These are phyloP conservation scores for Pisolithus thermaeus DNA, from an alignment of 1,284 basidiomycete species.

Conservation along the genomic window DNA sequence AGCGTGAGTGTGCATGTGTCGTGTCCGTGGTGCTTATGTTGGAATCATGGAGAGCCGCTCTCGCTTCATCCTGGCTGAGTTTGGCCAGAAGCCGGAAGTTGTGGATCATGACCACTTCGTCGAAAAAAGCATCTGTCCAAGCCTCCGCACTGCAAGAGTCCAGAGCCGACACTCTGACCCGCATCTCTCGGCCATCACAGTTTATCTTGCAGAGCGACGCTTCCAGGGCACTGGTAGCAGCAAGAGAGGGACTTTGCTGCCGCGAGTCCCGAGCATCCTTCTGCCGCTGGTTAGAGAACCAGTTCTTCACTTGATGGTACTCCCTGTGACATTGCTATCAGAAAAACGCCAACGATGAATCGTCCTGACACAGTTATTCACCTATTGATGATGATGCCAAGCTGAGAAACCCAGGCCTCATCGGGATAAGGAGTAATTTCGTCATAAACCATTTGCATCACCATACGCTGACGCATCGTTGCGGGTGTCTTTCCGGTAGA, in stretches of 20 bases:
- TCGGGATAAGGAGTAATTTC: slow-evolving; percentile 56
- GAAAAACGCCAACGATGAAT: slow-evolving; percentile 1
- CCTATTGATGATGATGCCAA: slow-evolving; percentile 47
- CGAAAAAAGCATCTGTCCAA: slow-evolving; percentile 53
- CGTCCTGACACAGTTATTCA: slow-evolving; percentile 14
- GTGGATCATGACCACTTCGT: slow-evolving; percentile 50
- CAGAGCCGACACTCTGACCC: slow-evolving; percentile 40
- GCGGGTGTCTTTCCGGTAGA: slow-evolving; percentile 53
- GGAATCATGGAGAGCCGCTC: slow-evolving; percentile 21
- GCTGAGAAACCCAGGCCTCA: slow-evolving; percentile 43
- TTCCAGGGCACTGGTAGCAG: slow-evolving; percentile 23
- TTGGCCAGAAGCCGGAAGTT: slow-evolving; percentile 38
- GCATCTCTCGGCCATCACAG: slow-evolving; percentile 41
- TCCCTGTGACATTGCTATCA: slow-evolving; percentile 32
- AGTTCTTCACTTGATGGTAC: slow-evolving; percentile 53
- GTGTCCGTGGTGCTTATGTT: slow-evolving; percentile 21
- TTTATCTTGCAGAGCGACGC: slow-evolving; percentile 29
- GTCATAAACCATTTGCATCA: slow-evolving; percentile 53
- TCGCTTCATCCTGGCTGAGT: slow-evolving; percentile 31
- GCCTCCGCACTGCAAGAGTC: slow-evolving; percentile 33
- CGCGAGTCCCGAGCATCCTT: slow-evolving; percentile 37
- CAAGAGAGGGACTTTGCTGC: slow-evolving; percentile 30
- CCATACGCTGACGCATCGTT: slow-evolving; percentile 44
- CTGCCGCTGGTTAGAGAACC: slow-evolving; percentile 56
- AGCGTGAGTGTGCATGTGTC: slow-evolving; percentile 13